Base-by-base conservation (phyloP, 2,329 filamentous ascomycete genomes). In the Xylariomycetidae sp. region DNA sequence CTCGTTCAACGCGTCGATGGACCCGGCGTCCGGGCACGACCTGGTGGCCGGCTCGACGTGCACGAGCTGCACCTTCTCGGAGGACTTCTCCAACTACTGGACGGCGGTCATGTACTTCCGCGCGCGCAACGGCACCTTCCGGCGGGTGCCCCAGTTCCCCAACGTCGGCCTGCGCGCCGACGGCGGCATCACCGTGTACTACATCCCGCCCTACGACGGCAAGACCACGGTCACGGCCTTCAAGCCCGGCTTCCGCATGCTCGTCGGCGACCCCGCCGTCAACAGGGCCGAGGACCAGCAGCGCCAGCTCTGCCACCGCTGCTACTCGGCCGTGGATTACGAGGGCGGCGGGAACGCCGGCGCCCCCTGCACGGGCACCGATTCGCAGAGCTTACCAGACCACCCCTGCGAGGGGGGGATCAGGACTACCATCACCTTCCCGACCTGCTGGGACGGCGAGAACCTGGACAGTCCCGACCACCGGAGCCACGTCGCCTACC, bases 391-490 rank as follows among this genome's bases (percentile, higher is more conserved):
- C 11, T 64, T 81, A 16, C 76, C 74, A 2, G 62, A 65, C 39
- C 60, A 61, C 38, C 67, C 67, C 28, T 77, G 75, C 45, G 54
- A 57, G 2, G 53, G 66, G 17, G 63, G 71, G 35, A 62, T 64
- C 20, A 64, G 70, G 15, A 63, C 66, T 20, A 69, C 74, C 33
- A 61, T 76, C 28, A 70, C 68, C 41, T 76, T 76, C 48, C 72
- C 72, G 2, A 65, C 64, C 3, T 77, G 71, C 53, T 76, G 72
- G 72, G 62, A 76, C 32, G 72, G 72, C 13, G 56, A 58, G 29
- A 62, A 72, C 39, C 36, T 67, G 16, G 69, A 74, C 41, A 59
- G 62, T 10, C 38, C 59, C 0, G 62, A 74, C 46, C 69, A 73
- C 50, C 65, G 62, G 36, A 66, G 53, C 16, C 72, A 76, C 42